Conservation (phyloP, 208 protist genomes). For the Balamuthia mandrillaris region DNA sequence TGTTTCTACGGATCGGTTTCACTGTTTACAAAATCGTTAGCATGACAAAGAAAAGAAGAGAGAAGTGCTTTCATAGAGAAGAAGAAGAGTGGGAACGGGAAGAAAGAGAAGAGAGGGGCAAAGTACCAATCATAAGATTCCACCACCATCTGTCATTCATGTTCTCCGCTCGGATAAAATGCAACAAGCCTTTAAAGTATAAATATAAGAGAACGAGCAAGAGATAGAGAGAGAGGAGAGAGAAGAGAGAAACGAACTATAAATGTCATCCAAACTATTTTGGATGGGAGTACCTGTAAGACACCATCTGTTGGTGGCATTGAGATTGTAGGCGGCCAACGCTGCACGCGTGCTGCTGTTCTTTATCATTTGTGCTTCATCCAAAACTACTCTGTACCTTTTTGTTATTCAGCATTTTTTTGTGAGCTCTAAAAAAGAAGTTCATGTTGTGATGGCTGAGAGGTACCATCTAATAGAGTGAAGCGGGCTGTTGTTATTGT, state of each 20-base stretch:
- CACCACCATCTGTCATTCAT: conserved; percentile 33
- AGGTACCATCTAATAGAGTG: too few relatives aligned
- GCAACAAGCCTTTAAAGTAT: conserved; percentile 55
- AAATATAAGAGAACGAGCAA: background rate
- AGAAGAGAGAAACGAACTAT: background rate
- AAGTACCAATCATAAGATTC: conserved; percentile 44
- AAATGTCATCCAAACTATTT: conserved; percentile 75
- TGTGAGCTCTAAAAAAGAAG: too few relatives aligned
- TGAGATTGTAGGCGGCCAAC: conserved; percentile 57
- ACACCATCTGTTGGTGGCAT: conserved; percentile 64
- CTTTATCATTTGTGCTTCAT: conserved; percentile 77
- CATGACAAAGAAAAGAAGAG: too few relatives aligned
- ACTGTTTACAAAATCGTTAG: too few relatives aligned
- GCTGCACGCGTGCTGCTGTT: conserved; percentile 50
- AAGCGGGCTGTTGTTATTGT: too few relatives aligned
- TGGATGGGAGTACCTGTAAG: conserved; percentile 78
- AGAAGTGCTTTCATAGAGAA: too few relatives aligned
- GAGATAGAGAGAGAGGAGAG: background rate
- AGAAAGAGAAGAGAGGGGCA: too few relatives aligned
- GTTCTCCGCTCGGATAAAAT: conserved; percentile 62
- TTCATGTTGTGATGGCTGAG: too few relatives aligned
- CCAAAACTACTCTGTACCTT: conserved; percentile 71
- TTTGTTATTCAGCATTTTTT: too few relatives aligned
- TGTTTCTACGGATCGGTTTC: conserved; percentile 29
- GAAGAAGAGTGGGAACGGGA: too few relatives aligned